Percentiles rank a stretch among this genome's conserved stretches.
Conservation (phyloP, 176 grass and related monocot species). For the Olyra latifolia region DNA sequence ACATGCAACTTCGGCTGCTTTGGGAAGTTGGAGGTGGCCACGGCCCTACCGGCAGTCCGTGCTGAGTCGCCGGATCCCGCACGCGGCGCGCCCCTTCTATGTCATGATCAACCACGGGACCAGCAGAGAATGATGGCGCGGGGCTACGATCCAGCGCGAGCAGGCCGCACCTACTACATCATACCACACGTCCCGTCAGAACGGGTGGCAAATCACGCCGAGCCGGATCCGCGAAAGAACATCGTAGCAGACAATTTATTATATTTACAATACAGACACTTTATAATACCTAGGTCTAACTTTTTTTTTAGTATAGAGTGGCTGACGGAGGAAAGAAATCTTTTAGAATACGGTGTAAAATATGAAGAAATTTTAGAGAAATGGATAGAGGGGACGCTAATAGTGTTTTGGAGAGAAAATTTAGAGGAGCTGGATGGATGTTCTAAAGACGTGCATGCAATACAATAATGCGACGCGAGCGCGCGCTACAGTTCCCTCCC, state of each 20-base stretch:
- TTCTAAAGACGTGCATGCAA: too few relatives aligned
- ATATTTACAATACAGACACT: too few relatives aligned
- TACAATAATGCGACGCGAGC: neutral
- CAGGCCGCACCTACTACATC: neutral
- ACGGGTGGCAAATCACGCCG: slow-evolving; percentile 2
- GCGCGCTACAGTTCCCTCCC: slow-evolving; percentile 1
- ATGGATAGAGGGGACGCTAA: too few relatives aligned
- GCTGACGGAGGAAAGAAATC: too few relatives aligned
- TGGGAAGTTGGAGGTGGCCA: neutral
- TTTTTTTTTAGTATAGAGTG: too few relatives aligned
- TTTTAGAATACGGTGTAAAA: too few relatives aligned
- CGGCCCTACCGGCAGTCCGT: neutral
- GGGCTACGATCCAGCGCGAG: neutral
- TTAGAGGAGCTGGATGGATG: too few relatives aligned
- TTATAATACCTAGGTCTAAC: too few relatives aligned
- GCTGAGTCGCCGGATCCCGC: neutral
- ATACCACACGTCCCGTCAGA: slow-evolving; percentile 29
- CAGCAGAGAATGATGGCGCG: slow-evolving; percentile 30
- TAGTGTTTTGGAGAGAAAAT: too few relatives aligned
- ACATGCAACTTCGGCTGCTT: too few relatives aligned
- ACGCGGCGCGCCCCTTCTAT: neutral
- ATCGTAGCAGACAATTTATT: too few relatives aligned
- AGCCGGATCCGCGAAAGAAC: neutral
- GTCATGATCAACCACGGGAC: slow-evolving; percentile 18
- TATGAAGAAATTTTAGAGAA: too few relatives aligned